Conservation (phyloP, 768 basidiomycete genomes). For the Trametes cubensis region DNA sequence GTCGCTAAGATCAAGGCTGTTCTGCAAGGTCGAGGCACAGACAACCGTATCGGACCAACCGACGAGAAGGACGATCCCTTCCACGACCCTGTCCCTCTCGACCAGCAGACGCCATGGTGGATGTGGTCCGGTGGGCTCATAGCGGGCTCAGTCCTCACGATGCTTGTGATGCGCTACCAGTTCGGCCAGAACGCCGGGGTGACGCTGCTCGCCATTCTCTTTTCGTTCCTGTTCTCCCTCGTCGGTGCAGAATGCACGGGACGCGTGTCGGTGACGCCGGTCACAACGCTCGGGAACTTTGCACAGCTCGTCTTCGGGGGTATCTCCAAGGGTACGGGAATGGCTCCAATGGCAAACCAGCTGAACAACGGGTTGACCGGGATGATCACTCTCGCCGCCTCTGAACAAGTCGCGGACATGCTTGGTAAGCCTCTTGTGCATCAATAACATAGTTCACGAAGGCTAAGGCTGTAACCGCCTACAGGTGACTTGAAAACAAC, state of each 20-base stretch:
- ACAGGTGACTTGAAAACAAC: slow-evolving; percentile 30
- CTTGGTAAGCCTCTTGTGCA: slow-evolving; percentile 11
- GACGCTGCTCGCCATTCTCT: slow-evolving; percentile 28
- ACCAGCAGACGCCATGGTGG: slow-evolving; percentile 27
- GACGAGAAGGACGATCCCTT: slow-evolving; percentile 18
- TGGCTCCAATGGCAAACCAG: slow-evolving; percentile 22
- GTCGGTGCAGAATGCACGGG: slow-evolving; percentile 29
- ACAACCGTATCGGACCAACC: not conserved
- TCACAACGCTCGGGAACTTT: slow-evolving; percentile 28
- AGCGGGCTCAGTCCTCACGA: slow-evolving; percentile 21
- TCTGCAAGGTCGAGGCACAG: no score
- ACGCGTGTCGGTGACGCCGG: slow-evolving; percentile 29
- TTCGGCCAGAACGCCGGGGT: slow-evolving; percentile 30
- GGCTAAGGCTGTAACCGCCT: not conserved
- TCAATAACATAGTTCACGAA: not conserved
- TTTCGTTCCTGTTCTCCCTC: slow-evolving; percentile 30
- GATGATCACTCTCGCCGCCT: slow-evolving; percentile 29
- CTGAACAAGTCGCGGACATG: slow-evolving; percentile 30
- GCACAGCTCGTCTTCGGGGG: slow-evolving; percentile 30
- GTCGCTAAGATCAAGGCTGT: not conserved
- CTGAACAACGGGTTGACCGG: slow-evolving; percentile 28
- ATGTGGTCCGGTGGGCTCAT: slow-evolving; percentile 27
- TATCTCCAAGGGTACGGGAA: slow-evolving; percentile 23
- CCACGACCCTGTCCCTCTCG: slow-evolving; percentile 24
- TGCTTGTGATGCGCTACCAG: slow-evolving; percentile 29